phyloP scores from a whole-genome alignment of 2,329 filamentous ascomycete species.

The Colletotrichum orchidophilum region DNA sequence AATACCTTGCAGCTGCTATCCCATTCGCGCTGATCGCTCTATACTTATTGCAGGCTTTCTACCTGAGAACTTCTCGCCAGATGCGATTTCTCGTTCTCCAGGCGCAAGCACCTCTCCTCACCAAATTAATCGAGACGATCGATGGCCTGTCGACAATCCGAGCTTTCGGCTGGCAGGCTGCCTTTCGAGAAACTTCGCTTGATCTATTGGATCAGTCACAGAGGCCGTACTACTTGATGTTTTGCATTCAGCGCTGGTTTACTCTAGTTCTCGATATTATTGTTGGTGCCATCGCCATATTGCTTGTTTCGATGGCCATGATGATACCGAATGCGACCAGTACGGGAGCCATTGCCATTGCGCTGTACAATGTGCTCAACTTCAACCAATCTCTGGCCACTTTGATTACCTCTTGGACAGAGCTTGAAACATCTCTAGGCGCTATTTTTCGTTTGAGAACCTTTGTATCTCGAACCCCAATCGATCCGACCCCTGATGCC shows the following conservation, averaged over 20 bases:
- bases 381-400: slow-evolving; percentile 39
- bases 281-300: slow-evolving; percentile 35
- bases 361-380: slow-evolving; percentile 43
- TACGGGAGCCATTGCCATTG: slow-evolving; percentile 38
- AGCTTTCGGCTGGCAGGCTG: slow-evolving; percentile 39
- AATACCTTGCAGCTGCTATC: slow-evolving; percentile 55
- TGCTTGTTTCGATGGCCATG: slow-evolving; percentile 31
- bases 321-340: slow-evolving; percentile 19
- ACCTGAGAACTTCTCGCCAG: slow-evolving; percentile 64
- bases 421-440: slow-evolving; percentile 38
- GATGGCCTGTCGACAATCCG: slow-evolving; percentile 41
- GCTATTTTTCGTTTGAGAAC: slow-evolving; percentile 36
- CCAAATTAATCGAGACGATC: slow-evolving; percentile 50
- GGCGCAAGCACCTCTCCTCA: slow-evolving; percentile 57
- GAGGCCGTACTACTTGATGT: slow-evolving; percentile 51
- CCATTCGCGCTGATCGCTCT: slow-evolving; percentile 45
- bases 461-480: slow-evolving; percentile 33
- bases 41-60: slow-evolving; percentile 40
- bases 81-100: slow-evolving; percentile 65
- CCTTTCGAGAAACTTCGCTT: slow-evolving; percentile 9
- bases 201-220: slow-evolving; percentile 37
- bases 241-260: slow-evolving; percentile 60
- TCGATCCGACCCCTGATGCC: slow-evolving; percentile 20
- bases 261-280: slow-evolving; percentile 56
- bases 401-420: slow-evolving; percentile 36